Evolutionary conservation across 345 rosid genomes (phyloP).

Genomic region (Bruguiera gymnorhiza): DNA sequence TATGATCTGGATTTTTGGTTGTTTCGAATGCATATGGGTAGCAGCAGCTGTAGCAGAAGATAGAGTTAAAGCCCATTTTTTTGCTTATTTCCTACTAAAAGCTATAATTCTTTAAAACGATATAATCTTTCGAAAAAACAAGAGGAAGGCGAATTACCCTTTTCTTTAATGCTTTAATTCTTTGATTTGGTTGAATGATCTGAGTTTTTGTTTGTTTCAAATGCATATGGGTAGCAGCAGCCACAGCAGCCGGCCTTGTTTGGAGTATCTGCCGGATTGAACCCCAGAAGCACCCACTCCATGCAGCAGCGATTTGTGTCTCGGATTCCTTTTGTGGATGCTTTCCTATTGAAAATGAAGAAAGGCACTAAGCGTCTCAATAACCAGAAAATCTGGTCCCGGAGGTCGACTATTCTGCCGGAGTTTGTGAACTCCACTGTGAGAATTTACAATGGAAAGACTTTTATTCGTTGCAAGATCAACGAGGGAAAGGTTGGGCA

Average conservation of each 20-base stretch:
- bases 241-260: neutral
- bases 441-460: slow-evolving; percentile 46
- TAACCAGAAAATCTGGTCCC: slow-evolving; percentile 43
- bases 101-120: too few species aligned
- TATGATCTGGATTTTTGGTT: neutral
- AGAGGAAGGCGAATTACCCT: too few species aligned
- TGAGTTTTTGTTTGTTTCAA: too few species aligned
- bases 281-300: neutral
- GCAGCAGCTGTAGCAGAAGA: too few species aligned
- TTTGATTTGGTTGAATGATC: too few species aligned
- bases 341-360: slow-evolving; percentile 34
- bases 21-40: neutral
- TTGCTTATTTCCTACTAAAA: neutral
- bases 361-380: slow-evolving; percentile 16
- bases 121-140: too few species aligned
- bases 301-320: slow-evolving; percentile 6
- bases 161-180: too few species aligned
- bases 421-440: slow-evolving; percentile 39
- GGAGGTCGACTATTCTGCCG: slow-evolving; percentile 37
- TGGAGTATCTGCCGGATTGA: neutral
- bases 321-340: slow-evolving; percentile 36
- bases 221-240: neutral
- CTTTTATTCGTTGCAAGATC: slow-evolving; percentile 45
- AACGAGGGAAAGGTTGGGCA: slow-evolving; percentile 53
- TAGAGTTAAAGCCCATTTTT: too few species aligned